A percentile compares a stretch with the other conserved stretches of the same genome.
phyloP scores from a whole-genome alignment of 2,329 filamentous ascomycete genomes.

The Clarireedia monteithiana region DNA sequence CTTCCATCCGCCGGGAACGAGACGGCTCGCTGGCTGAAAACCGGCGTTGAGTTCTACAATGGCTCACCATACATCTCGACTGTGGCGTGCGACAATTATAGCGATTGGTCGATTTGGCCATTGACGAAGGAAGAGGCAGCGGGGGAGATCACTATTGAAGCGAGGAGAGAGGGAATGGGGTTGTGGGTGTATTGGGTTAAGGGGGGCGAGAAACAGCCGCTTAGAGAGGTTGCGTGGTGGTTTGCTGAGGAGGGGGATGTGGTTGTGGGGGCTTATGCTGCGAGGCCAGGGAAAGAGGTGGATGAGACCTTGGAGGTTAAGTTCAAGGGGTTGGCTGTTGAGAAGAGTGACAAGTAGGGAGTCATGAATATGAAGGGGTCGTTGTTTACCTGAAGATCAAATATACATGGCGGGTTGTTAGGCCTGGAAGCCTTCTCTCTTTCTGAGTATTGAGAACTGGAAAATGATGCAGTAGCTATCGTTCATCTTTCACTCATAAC shows the following conservation, averaged over 20 bases:
- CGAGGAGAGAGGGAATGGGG: background rate
- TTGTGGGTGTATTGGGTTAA: conserved; percentile 7
- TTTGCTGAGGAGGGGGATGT: conserved; percentile 1
- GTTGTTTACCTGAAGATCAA: background rate
- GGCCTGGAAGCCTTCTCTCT: too few species aligned
- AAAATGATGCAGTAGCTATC: too few species aligned
- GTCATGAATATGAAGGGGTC: background rate
- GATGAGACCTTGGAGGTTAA: background rate
- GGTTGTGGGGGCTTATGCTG: background rate
- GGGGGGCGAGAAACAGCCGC: background rate
- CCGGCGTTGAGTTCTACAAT: conserved; percentile 5
- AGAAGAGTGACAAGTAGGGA: background rate
- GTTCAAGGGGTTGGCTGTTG: conserved; percentile 1
- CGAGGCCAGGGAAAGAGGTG: background rate
- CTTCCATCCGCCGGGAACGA: background rate
- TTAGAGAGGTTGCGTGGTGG: conserved; percentile 6
- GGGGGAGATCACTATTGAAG: conserved; percentile 2
- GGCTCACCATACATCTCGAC: background rate
- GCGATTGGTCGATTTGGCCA: conserved; percentile 4
- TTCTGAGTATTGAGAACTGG: too few species aligned
- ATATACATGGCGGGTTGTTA: too few species aligned
- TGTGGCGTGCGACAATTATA: background rate
- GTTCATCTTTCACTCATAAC: too few species aligned
- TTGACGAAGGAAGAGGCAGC: background rate
- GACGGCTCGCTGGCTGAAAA: conserved; percentile 3